phyloP scores from a whole-genome alignment of 345 rosid species.

The Clarkia xantiana region DNA sequence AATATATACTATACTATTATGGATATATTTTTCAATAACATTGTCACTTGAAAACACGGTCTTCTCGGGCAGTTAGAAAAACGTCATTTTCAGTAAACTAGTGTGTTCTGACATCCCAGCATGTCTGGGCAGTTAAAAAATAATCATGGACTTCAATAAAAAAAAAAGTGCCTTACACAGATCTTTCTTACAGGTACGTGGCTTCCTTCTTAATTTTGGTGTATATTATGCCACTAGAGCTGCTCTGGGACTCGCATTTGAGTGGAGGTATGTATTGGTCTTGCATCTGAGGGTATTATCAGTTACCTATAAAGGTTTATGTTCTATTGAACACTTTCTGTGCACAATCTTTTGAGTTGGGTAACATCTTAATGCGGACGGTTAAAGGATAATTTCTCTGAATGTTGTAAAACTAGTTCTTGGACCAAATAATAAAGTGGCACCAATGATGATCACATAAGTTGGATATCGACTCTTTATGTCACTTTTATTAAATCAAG shows the following conservation, averaged over 20 bases:
- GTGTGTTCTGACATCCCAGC: too few species aligned
- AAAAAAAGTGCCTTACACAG: not conserved
- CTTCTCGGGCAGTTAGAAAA: not conserved
- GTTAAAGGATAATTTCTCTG: too few species aligned
- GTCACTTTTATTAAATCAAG: not conserved
- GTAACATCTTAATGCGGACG: too few species aligned
- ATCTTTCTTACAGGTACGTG: conserved; percentile 51
- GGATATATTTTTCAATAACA: too few species aligned
- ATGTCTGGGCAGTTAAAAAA: too few species aligned
- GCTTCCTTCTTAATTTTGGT: conserved; percentile 91
- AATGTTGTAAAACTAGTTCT: too few species aligned
- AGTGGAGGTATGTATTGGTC: conserved; percentile 53
- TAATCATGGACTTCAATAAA: not conserved
- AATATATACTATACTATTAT: too few species aligned
- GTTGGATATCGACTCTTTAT: not conserved
- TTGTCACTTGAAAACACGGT: not conserved
- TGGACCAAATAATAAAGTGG: too few species aligned
- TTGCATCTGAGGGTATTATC: not conserved
- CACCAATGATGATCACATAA: too few species aligned
- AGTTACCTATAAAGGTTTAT: not conserved
- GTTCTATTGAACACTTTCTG: too few species aligned
- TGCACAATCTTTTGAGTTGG: too few species aligned
- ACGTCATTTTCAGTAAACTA: too few species aligned
- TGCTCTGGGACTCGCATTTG: conserved; percentile 85
- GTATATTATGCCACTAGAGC: conserved; percentile 87